phyloP scores from a whole-genome alignment of 768 basidiomycete genomes.

The Russula virescens region DNA sequence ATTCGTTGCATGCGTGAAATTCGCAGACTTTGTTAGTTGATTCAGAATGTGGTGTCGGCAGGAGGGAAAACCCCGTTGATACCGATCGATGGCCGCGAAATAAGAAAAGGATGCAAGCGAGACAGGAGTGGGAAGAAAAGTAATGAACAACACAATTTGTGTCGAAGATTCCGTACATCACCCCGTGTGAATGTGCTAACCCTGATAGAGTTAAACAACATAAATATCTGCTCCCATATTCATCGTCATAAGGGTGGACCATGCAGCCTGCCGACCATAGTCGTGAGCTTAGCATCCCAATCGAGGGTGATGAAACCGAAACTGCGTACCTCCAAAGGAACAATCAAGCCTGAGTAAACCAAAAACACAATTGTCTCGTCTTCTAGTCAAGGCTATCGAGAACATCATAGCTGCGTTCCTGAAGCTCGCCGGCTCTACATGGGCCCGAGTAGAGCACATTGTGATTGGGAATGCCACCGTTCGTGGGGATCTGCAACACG shows the following conservation, averaged over 20 bases:
- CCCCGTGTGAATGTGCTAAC: not conserved
- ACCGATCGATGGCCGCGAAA: no score
- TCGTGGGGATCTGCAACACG: slow-evolving; percentile 28
- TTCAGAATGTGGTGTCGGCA: no score
- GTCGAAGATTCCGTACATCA: not conserved
- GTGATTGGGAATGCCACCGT: slow-evolving; percentile 25
- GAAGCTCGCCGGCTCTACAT: slow-evolving; percentile 3
- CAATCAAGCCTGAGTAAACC: not conserved
- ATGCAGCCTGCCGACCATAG: not conserved
- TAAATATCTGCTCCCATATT: not conserved
- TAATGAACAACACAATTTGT: not conserved
- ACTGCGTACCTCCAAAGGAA: no score
- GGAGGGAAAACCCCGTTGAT: no score
- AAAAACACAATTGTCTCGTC: not conserved
- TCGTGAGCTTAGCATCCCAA: no score
- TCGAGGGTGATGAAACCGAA: no score
- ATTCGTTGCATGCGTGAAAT: no score
- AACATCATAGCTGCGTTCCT: not conserved
- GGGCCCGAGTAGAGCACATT: slow-evolving; percentile 25
- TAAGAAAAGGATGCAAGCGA: no score
- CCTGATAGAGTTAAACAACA: no score
- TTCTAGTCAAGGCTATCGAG: slow-evolving; percentile 15
- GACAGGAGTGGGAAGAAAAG: not conserved
- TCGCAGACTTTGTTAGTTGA: no score
- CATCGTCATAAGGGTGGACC: not conserved